Evolutionary conservation across 257 asterid genomes (phyloP), one percentile per base, ranked within the genome.

Genomic region (Verbena officinalis): DNA sequence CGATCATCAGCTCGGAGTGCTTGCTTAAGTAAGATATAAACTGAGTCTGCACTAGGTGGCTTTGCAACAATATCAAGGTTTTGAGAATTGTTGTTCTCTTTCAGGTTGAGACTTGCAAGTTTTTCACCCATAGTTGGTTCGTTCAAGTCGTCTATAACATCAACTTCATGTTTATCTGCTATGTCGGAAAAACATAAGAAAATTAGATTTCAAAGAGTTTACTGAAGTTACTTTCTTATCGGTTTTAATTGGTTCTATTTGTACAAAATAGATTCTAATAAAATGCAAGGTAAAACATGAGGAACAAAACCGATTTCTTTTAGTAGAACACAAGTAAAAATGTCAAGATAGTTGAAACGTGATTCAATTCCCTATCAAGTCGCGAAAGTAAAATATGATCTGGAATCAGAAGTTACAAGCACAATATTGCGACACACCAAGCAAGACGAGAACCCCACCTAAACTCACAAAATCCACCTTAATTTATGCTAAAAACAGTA

Each of bases 111-210:
- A 75, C 75, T 79, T 31, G 86, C 89, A 63, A 93, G 96, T 71
- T 87, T 87, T 69, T 93, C 96, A 0, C 96, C 96, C 92, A 93
- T 86, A 64, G 99, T 93, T 51, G 95, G 96, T 78, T 93, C 97
- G 58, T 80, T 80, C 64, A 71, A 40, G 44, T 87, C 95, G 70
- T 78, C 80, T 53, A 62, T 59, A 49, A 70, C 66, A 61, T 60
- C 86, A 49, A 55, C 42, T 59, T 69, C 85, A 46, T 82, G 83
- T 70, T 73, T 75, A 52, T 83, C 87, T 75, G 58, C 90, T 44
- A 56, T 55, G 77, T 73, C 97, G 83, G 62, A 62, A 67, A 27
- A 31, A 27, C 69, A 79, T 54, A 68, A 59, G n/a, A 23, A 72
- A 19, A 51, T 19, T 44, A 40, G 53, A 63, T 51, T 16, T 61